Evolutionary conservation across 2,329 filamentous ascomycete species (phyloP), one percentile per base, ranked within the genome.

Genomic region (Microdochium nivale): DNA sequence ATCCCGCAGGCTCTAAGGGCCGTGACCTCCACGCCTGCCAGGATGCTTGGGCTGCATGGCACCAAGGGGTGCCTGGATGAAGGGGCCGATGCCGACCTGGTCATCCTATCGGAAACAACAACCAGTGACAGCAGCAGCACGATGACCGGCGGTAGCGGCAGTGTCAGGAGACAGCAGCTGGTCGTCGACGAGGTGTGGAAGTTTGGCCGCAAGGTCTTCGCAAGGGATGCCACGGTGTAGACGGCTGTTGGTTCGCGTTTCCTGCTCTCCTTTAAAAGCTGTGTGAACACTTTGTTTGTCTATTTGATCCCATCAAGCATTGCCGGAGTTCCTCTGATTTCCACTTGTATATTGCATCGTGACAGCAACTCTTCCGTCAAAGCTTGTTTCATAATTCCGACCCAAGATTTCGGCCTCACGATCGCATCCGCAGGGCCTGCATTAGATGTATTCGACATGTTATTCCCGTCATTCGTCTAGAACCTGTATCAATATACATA

Each of bases 131-230:
- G 75, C 11, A 63, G 59, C 37, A 73, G 67, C 55, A 76, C 74
- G 53, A 13, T 11, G 9, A 23, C 40, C 7, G 40, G 16, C 13
- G 21, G 13, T 19, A 7, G 40, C 5, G 16, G 33, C 40, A 13
- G 14, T 19, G 14, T 7, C 9, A 7, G n/a, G 33, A 16, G 19
- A 19, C 40, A 44, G 40, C 40, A 44, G 40, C 69, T 92, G 40
- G 71, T 78, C 11, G 74, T 90, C n/a, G 84, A 88, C 54, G 80
- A 88, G 67, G 86, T 90, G 21, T 90, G 86, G 87, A 90, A 90
- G 69, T 89, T 89, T 71, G 87, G 87, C 5, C 69, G 69, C 33
- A 72, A 74, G 57, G 76, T 86, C 2, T 72, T 67, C 56, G 59
- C 50, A 37, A 21, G 40, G 19, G 40, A 44, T 13, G 40, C 23